Conservation (phyloP, 2,329 filamentous ascomycete genomes). For the Claviceps pazoutovae region DNA sequence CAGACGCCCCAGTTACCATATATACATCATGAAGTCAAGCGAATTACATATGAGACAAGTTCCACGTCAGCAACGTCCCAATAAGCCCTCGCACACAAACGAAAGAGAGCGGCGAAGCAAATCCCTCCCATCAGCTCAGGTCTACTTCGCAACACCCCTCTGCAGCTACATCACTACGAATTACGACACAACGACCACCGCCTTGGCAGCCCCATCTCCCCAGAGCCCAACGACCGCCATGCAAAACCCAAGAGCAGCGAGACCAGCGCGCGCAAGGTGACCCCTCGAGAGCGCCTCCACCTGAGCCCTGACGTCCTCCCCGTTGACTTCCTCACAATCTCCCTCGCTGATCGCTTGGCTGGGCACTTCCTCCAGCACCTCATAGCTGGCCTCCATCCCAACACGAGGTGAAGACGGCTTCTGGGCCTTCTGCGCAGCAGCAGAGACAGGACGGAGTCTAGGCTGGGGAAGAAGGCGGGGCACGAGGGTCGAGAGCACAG, state of each 20-base stretch:
- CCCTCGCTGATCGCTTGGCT: conserved; percentile 36
- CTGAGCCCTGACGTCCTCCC: conserved; percentile 45
- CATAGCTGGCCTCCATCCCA: conserved; percentile 58
- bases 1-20: no score
- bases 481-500: conserved; percentile 44
- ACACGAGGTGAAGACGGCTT: conserved; percentile 19
- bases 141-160: neutral
- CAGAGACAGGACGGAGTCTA: conserved; percentile 13
- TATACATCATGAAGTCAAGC: no score
- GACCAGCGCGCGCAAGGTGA: conserved; percentile 37
- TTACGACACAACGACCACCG: conserved; percentile 20
- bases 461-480: conserved; percentile 31
- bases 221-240: conserved; percentile 52
- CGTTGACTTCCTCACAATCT: conserved; percentile 41
- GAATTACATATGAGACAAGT: no score
- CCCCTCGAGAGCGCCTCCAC: conserved; percentile 41
- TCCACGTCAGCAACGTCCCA: no score
- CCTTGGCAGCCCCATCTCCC: conserved; percentile 40
- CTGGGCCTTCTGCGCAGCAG: conserved; percentile 13
- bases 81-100: no score
- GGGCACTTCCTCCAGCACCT: conserved; percentile 45
- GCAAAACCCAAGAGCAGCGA: conserved; percentile 43
- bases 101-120: no score
- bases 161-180: neutral
- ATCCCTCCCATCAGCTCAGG: neutral